Evolutionary conservation across 441 rosid genomes (phyloP).

Genomic region (Euphorbia schlechtendalii): DNA sequence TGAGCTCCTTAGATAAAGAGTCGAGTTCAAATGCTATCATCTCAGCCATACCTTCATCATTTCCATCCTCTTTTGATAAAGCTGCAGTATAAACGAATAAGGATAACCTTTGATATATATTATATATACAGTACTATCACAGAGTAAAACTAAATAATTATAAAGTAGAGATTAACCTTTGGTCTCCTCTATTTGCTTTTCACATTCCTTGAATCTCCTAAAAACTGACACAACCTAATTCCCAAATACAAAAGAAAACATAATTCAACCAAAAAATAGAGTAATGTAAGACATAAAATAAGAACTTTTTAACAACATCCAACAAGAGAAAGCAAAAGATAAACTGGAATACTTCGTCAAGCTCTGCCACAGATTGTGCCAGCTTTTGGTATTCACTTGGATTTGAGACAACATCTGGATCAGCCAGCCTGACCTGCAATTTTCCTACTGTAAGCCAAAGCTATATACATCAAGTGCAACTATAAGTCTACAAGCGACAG

Average conservation of each 20-base stretch:
- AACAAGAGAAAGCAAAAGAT: conserved; percentile 8
- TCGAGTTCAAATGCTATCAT: conserved; percentile 72
- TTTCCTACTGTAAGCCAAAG: neutral
- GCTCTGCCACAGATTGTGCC: conserved; percentile 81
- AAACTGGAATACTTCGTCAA: conserved; percentile 51
- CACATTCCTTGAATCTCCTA: conserved; percentile 74
- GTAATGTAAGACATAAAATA: conserved; percentile 4
- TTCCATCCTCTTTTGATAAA: conserved; percentile 65
- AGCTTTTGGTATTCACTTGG: conserved; percentile 74
- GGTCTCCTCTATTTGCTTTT: conserved; percentile 65
- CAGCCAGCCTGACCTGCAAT: conserved; percentile 72
- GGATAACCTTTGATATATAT: conserved; percentile 9
- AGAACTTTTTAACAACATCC: neutral
- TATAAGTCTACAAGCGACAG: neutral
- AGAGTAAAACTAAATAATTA: conserved; percentile 1
- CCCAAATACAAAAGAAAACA: conserved; percentile 14
- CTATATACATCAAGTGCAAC: neutral
- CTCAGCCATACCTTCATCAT: conserved; percentile 87
- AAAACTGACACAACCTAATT: conserved; percentile 61
- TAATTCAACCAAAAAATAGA: neutral
- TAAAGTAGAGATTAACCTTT: conserved; percentile 43
- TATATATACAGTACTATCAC: neutral
- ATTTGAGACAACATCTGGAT: conserved; percentile 80
- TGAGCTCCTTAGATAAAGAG: conserved; percentile 53
- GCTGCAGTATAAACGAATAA: conserved; percentile 31